Evolutionary conservation across 768 basidiomycete species (phyloP).

Genomic region (Suillus subalutaceus): DNA sequence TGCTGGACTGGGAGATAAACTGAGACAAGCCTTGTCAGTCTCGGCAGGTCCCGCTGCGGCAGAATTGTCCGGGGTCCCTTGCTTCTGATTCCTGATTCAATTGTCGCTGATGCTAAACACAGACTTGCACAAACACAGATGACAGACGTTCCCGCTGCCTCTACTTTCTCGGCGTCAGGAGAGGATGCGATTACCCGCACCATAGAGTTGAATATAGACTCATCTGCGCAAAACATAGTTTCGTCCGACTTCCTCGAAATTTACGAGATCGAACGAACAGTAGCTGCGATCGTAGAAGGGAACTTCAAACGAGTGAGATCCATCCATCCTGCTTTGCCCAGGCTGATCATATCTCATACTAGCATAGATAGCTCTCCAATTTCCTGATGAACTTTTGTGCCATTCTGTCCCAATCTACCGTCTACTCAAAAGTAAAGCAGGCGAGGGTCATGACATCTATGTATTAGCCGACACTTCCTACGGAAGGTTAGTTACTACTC

Average conservation of each 20-base stretch:
- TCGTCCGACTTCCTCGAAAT: slow-evolving; percentile 56
- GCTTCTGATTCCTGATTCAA: not conserved
- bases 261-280: slow-evolving; percentile 77
- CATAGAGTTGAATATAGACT: slow-evolving; percentile 49
- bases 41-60: not conserved
- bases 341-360: not conserved
- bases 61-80: not conserved
- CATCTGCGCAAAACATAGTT: slow-evolving; percentile 31
- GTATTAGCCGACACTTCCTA: slow-evolving; percentile 98
- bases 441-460: slow-evolving; percentile 62
- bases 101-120: not conserved
- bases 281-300: slow-evolving; percentile 57
- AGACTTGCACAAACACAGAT: not conserved
- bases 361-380: slow-evolving; percentile 83
- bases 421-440: slow-evolving; percentile 55
- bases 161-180: slow-evolving; percentile 56
- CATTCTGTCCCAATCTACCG: slow-evolving; percentile 86
- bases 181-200: slow-evolving; percentile 64
- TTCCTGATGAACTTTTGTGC: slow-evolving; percentile 90
- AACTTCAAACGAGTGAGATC: slow-evolving; percentile 69
- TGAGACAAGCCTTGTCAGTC: not conserved
- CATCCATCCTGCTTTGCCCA: not conserved
- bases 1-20: no score
- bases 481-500: slow-evolving; percentile 69
- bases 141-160: not conserved